These are phyloP conservation scores for Azolla pinnata DNA, from an alignment of 75 land plant species.

Conservation along the genomic window DNA sequence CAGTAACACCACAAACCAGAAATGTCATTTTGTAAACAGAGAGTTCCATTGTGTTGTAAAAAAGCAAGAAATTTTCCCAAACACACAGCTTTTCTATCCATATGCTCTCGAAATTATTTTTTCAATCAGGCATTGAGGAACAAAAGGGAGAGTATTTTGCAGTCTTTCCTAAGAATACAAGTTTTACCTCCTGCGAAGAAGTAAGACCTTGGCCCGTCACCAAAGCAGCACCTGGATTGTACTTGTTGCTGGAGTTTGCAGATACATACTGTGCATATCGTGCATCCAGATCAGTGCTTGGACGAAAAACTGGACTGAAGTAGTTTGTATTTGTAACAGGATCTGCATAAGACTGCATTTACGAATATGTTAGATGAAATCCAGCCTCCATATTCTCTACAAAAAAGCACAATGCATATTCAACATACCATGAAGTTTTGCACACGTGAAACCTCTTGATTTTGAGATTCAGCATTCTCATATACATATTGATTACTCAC, in stretches of 20 bases:
- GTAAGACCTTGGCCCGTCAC: conserved; percentile 21
- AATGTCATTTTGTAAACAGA: no score
- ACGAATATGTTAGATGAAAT: not conserved
- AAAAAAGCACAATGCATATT: not conserved
- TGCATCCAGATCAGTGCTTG: conserved; percentile 23
- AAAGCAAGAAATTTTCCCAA: not conserved
- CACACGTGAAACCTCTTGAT: conserved; percentile 36
- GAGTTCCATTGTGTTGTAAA: not conserved
- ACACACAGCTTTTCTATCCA: not conserved
- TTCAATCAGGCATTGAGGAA: not conserved
- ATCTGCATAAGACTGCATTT: conserved; percentile 18
- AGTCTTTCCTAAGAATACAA: no score
- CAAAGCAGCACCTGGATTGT: conserved; percentile 11
- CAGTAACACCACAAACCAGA: not conserved
- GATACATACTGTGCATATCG: conserved; percentile 19
- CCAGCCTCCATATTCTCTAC: not conserved
- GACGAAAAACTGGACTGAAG: conserved; percentile 24
- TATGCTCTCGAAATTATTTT: not conserved
- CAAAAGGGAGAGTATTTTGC: no score
- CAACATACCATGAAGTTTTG: conserved; percentile 40
- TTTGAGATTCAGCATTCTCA: conserved; percentile 45
- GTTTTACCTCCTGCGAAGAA: conserved; percentile 37
- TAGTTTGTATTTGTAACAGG: conserved; percentile 19
- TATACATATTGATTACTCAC: conserved; percentile 27
- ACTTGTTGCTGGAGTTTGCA: conserved; percentile 20